Conservation (phyloP, 2,329 filamentous ascomycete species). For the Neophaeococcomyces aloes region DNA sequence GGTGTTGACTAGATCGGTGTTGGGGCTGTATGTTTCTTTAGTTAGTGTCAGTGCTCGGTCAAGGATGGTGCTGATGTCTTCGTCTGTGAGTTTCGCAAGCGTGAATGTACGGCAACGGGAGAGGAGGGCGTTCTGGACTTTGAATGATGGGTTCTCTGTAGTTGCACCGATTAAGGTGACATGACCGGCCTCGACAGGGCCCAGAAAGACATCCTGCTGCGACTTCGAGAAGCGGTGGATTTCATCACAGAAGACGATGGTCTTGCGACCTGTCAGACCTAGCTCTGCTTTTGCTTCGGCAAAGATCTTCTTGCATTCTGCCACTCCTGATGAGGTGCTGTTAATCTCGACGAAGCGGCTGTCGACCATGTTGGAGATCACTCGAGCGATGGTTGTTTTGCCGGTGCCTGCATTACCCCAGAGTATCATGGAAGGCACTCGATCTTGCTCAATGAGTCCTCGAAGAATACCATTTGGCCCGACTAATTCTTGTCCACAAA, state of each 20-base stretch:
- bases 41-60: slow-evolving; percentile 61
- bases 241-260: slow-evolving; percentile 96
- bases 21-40: slow-evolving; percentile 36
- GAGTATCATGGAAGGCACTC: slow-evolving; percentile 87
- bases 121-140: slow-evolving; percentile 75
- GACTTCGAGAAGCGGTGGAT: slow-evolving; percentile 84
- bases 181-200: slow-evolving; percentile 79
- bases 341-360: slow-evolving; percentile 92
- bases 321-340: slow-evolving; percentile 76
- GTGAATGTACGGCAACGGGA: slow-evolving; percentile 89
- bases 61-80: slow-evolving; percentile 64
- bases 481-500: slow-evolving; percentile 85
- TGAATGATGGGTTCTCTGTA: slow-evolving; percentile 94
- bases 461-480: slow-evolving; percentile 74
- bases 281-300: slow-evolving; percentile 71
- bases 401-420: slow-evolving; percentile 49
- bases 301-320: slow-evolving; percentile 88
- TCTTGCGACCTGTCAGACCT: slow-evolving; percentile 71
- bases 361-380: slow-evolving; percentile 72
- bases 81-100: slow-evolving; percentile 60
- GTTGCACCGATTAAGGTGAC: slow-evolving; percentile 91
- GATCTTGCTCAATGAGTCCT: slow-evolving; percentile 71
- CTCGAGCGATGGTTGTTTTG: slow-evolving; percentile 66
- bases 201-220: slow-evolving; percentile 90
- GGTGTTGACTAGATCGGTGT: slow-evolving; percentile 53